Percentiles rank a stretch among this genome's conserved stretches.
Conservation (phyloP, 805 yeast genomes). For the Saturnispora zaruensis region DNA sequence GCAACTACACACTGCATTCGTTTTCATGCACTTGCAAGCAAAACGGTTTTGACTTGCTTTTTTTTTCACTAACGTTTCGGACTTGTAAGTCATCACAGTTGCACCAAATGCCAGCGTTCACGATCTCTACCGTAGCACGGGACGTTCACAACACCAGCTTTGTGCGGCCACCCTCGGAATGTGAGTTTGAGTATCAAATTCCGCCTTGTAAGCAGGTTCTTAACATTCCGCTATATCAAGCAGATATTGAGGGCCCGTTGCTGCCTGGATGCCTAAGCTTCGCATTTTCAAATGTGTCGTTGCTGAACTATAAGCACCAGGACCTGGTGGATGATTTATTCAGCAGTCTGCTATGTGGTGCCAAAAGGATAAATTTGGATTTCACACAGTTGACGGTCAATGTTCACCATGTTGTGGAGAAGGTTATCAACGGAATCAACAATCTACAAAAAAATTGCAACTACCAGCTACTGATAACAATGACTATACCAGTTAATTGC, state of each 20-base stretch:
- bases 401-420: neutral
- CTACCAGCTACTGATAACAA: neutral
- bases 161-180: neutral
- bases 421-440: conserved; percentile 1
- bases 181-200: conserved; percentile 3
- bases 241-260: conserved; percentile 1
- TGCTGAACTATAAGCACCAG: neutral
- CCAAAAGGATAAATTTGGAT: conserved; percentile 3
- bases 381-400: neutral
- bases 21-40: neutral
- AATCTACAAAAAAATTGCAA: neutral
- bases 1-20: neutral
- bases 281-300: conserved; percentile 1
- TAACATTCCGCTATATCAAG: neutral
- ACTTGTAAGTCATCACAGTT: neutral
- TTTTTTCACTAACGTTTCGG: neutral
- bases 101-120: conserved; percentile 1
- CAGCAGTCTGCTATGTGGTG: neutral
- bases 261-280: conserved; percentile 1
- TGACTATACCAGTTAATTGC: neutral
- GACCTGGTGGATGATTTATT: neutral
- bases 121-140: neutral
- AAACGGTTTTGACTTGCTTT: neutral
- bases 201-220: neutral
- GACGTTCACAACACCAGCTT: neutral